phyloP scores from a whole-genome alignment of 768 basidiomycete genomes.

The Xerocomellus intermedius region DNA sequence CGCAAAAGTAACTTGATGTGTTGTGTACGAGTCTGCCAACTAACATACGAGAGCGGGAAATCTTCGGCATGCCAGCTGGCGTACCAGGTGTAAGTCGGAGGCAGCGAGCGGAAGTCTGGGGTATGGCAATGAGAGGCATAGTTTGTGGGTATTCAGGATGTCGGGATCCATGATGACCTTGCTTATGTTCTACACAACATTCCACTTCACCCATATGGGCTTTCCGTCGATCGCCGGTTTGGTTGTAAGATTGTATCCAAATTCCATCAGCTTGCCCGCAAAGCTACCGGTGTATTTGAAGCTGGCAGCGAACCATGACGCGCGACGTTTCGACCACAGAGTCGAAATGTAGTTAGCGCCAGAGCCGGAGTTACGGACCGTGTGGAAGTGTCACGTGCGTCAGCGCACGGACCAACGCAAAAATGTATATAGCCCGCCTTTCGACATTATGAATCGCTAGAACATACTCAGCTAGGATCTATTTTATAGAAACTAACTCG shows the following conservation, averaged over 20 bases:
- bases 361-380: no score
- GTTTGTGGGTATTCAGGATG: background rate
- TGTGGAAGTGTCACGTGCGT: conserved; percentile 21
- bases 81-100: conserved; percentile 14
- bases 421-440: conserved; percentile 33
- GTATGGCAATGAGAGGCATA: background rate
- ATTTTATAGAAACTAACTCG: conserved; percentile 77
- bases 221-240: background rate
- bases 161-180: background rate
- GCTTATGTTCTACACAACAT: background rate
- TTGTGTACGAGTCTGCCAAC: conserved; percentile 68
- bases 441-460: conserved; percentile 40
- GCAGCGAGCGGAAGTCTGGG: background rate
- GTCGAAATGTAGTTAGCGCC: no score
- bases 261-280: background rate
- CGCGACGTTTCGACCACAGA: no score
- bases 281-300: no score
- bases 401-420: conserved; percentile 35
- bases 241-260: background rate
- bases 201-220: background rate
- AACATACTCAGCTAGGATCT: conserved; percentile 83
- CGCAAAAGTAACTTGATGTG: conserved; percentile 60
- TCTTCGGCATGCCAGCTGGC: conserved; percentile 53
- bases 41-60: conserved; percentile 54
- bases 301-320: no score